Evolutionary conservation across 331 rosid genomes (phyloP), one percentile per base, ranked within the genome.

Genomic region (Rhamnella rubrinervis): DNA sequence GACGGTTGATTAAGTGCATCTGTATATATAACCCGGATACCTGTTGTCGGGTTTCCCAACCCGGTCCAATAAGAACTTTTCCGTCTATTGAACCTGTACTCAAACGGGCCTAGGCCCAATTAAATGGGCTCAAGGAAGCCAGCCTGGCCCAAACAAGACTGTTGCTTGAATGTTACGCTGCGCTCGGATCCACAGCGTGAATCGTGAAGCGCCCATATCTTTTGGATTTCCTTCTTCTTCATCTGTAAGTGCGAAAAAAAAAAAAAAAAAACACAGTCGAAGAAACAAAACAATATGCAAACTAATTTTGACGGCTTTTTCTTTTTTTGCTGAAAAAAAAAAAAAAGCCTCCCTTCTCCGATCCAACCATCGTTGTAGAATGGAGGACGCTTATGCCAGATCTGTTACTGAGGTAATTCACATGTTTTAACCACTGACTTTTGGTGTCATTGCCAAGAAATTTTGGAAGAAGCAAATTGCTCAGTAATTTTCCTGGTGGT

Each of bases 381-480:
- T 93, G 98, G 98, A 93, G 65, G 91, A 93, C 76, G 97, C 98
- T 60, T 89, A 84, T 74, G 89, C 96, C 84, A 84, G 95, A 89
- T 93, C 98, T 70, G 84, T 86, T 71, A 47, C 84, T n/a, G 95
- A 88, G 97, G 98, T 90, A 83, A 66, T 72, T 56, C 53, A 26
- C 72, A 26, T 8, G 57, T 67, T 57, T 49, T 17, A 20, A 11
- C 7, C 16, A 6, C 60, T 50, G n/a, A 20, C 35, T 50, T 19
- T 19, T 12, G 2, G 28, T 63, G 39, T 35, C n/a, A 17, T 17
- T 58, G 49, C 35, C 11, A 4, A 53, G 25, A 53, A 53, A 17
- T 4, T 18, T n/a, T 53, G 25, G 5, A 0, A 53, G 11, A 53
- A 44, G 49, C 16, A 44, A 44, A 44, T 44, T 11, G 13, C 14